Percentiles rank a stretch among this genome's conserved stretches.
Conservation (phyloP, 1,284 basidiomycete genomes). For the Malassezia japonica region DNA sequence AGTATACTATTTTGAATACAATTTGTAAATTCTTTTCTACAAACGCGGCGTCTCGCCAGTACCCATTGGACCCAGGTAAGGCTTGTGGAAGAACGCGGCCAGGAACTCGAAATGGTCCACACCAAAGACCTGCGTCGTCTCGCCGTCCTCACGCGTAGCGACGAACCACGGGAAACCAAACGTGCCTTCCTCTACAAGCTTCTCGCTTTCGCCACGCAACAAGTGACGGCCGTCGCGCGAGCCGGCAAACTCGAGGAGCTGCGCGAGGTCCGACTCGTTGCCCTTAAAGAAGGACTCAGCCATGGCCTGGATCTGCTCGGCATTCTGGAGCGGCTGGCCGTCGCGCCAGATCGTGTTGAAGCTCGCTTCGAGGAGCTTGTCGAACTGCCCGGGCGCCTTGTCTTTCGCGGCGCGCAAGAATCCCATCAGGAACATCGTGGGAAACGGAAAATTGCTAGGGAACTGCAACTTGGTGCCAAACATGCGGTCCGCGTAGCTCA, state of each 20-base stretch:
- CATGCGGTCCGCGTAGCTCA: conserved; percentile 24
- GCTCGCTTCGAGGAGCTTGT: conserved; percentile 19
- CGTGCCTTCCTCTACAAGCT: conserved; percentile 3
- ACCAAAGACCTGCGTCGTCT: background rate
- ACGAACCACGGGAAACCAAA: conserved; percentile 15
- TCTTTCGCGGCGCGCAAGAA: conserved; percentile 23
- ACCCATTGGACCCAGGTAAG: conserved; percentile 4
- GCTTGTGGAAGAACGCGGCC: conserved; percentile 9
- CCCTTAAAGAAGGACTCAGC: background rate
- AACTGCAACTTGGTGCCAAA: conserved; percentile 26
- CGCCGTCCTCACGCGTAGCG: background rate
- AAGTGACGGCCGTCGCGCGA: background rate
- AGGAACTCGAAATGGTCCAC: background rate
- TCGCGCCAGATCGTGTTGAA: conserved; percentile 30
- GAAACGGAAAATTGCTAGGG: conserved; percentile 32
- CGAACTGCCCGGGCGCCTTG: background rate
- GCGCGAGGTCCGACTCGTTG: background rate
- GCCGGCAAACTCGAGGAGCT: background rate
- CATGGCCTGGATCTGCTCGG: background rate
- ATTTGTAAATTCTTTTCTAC: background rate
- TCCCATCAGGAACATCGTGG: conserved; percentile 29
- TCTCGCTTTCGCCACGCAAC: background rate
- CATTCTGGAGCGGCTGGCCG: background rate
- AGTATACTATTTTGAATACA: background rate
- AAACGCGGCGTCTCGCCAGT: conserved; percentile 3